Percentiles rank a stretch among this genome's conserved stretches.
phyloP scores from a whole-genome alignment of 176 grass and related monocot species.

The Triticum dicoccoides region DNA sequence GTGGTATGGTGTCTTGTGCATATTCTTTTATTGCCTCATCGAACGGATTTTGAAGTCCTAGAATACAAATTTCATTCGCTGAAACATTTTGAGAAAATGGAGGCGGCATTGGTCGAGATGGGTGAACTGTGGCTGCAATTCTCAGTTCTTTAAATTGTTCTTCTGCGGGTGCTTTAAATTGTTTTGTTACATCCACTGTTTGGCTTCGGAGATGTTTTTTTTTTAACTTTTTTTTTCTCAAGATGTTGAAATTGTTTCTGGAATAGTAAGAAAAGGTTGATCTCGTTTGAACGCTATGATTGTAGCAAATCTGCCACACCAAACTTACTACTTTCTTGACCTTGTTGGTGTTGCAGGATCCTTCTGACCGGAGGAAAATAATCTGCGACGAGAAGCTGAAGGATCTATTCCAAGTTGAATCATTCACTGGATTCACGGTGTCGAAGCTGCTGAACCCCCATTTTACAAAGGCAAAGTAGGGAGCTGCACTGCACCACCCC shows the following conservation, averaged over 20 bases:
- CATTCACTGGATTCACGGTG: constrained; percentile 78
- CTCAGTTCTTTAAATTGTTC: neutral
- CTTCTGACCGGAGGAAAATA: constrained; percentile 95
- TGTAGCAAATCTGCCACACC: constrained; percentile 1
- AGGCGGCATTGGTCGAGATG: neutral
- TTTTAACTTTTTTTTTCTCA: neutral
- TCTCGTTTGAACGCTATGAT: neutral
- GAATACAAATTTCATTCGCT: neutral
- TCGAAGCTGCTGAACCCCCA: constrained; percentile 83
- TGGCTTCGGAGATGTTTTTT: neutral
- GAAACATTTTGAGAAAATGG: neutral
- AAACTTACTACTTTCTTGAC: constrained; percentile 3
- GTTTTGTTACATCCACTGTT: neutral
- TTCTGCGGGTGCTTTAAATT: neutral
- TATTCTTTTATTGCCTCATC: neutral
- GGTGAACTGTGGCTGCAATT: neutral
- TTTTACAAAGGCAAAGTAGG: constrained; percentile 72
- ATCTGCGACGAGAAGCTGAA: constrained; percentile 95
- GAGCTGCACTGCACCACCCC: constrained; percentile 2
- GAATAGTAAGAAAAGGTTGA: neutral
- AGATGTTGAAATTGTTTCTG: neutral
- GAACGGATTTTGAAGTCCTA: neutral
- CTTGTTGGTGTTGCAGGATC: constrained; percentile 67
- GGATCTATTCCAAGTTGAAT: constrained; percentile 85
- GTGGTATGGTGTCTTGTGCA: neutral